Percentiles rank a stretch among this genome's conserved stretches.
Evolutionary conservation across 257 asterid species (phyloP).

Genomic region (Nemophila menziesii): DNA sequence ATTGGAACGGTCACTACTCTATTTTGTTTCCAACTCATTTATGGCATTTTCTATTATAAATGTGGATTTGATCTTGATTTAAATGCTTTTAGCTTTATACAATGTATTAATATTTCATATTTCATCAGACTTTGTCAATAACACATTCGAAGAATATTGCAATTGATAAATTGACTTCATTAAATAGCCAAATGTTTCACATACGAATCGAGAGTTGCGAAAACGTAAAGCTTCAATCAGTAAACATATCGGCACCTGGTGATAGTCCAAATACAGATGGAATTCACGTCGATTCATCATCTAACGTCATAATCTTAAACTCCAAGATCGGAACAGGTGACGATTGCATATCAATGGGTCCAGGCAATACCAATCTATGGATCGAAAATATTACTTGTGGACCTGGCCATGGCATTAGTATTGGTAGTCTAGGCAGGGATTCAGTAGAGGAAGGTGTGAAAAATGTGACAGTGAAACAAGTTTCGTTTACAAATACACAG

Average conservation of each 20-base stretch:
- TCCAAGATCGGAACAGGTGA: constrained; percentile 3
- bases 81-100: too few relatives aligned
- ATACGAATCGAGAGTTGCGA: background rate
- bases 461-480: background rate
- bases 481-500: background rate
- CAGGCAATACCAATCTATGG: constrained; percentile 2
- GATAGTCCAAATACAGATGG: constrained; percentile 2
- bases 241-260: background rate
- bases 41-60: background rate
- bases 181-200: constrained; percentile 5
- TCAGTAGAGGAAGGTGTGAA: background rate
- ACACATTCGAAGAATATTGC: background rate
- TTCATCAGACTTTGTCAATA: background rate
- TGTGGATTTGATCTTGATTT: background rate
- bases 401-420: constrained; percentile 6
- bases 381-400: constrained; percentile 4
- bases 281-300: constrained; percentile 3
- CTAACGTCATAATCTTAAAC: background rate
- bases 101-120: too few relatives aligned
- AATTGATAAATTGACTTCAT: constrained; percentile 1
- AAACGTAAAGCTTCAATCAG: constrained; percentile 1
- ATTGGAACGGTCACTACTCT: background rate
- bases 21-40: background rate
- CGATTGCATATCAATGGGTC: constrained; percentile 3
- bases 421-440: constrained; percentile 4